These are phyloP conservation scores for Primulina eburnea DNA, from an alignment of 257 asterid genomes.

Conservation along the genomic window DNA sequence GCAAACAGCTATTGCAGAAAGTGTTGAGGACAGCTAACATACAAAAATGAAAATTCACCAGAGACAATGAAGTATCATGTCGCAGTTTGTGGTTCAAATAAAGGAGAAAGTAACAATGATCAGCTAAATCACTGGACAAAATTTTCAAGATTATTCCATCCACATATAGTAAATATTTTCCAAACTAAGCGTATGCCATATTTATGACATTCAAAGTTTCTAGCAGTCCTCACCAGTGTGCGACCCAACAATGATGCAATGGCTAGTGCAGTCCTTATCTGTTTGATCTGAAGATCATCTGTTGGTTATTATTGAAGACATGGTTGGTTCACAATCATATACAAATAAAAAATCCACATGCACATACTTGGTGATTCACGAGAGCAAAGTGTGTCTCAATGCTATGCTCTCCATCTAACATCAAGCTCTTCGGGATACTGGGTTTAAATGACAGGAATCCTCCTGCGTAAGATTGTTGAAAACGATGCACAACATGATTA, in stretches of 20 bases:
- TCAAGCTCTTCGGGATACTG: constrained; percentile 76
- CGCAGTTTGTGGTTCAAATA: not conserved
- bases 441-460: constrained; percentile 89
- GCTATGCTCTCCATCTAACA: constrained; percentile 85
- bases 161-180: not conserved
- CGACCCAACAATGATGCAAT: constrained; percentile 85
- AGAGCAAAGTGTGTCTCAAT: constrained; percentile 88
- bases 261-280: constrained; percentile 94
- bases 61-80: not conserved
- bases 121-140: not conserved
- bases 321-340: constrained; percentile 15
- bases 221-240: constrained; percentile 66
- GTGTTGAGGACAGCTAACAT: constrained; percentile 1
- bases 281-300: constrained; percentile 67
- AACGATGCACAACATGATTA: constrained; percentile 9
- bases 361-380: constrained; percentile 86
- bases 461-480: constrained; percentile 53
- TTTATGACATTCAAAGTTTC: constrained; percentile 23
- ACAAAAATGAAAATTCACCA: not conserved
- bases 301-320: constrained; percentile 24
- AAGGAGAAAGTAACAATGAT: constrained; percentile 2
- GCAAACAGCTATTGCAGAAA: constrained; percentile 4
- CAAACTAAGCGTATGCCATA: constrained; percentile 5
- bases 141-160: not conserved
- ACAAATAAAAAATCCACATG: constrained; percentile 14